Evolutionary conservation across 1,284 basidiomycete genomes (phyloP).

Genomic region (Sporisorium graminicola): DNA sequence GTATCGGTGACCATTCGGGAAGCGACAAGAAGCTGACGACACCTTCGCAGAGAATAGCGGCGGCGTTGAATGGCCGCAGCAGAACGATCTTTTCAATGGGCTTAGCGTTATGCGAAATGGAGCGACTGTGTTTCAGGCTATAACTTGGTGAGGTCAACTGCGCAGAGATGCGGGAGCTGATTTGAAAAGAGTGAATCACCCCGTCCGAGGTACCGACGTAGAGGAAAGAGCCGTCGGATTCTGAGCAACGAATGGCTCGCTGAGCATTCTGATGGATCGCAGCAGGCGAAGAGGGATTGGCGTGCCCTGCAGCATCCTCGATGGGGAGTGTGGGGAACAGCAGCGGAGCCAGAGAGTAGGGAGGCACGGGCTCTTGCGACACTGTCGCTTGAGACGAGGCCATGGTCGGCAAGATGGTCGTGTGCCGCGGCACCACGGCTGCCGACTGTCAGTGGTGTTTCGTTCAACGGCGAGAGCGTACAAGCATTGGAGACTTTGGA

Average conservation of each 20-base stretch:
- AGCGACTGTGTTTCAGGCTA: constrained; percentile 15
- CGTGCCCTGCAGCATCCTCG: constrained; percentile 6
- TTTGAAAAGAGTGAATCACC: constrained; percentile 40
- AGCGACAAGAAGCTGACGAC: constrained; percentile 48
- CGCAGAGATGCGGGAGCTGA: constrained; percentile 15
- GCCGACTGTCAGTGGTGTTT: neutral
- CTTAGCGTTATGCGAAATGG: constrained; percentile 39
- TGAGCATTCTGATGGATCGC: constrained; percentile 44
- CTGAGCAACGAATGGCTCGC: constrained; percentile 43
- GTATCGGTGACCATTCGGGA: constrained; percentile 39
- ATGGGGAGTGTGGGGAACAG: constrained; percentile 52
- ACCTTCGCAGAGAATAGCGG: constrained; percentile 51
- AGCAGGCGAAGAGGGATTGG: constrained; percentile 48
- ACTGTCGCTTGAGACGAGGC: constrained; percentile 1
- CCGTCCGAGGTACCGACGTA: constrained; percentile 61
- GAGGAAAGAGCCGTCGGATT: constrained; percentile 44
- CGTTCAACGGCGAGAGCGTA: neutral
- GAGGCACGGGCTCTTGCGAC: constrained; percentile 41
- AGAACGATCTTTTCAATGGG: constrained; percentile 50
- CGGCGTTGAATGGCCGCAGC: constrained; percentile 32
- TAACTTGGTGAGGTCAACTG: constrained; percentile 3
- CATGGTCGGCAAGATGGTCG: constrained; percentile 13
- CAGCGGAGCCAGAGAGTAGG: constrained; percentile 46
- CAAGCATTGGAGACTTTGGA: neutral
- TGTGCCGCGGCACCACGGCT: neutral